phyloP scores from a whole-genome alignment of 192 early-diverging fungal species.

The Coemansia sp. region DNA sequence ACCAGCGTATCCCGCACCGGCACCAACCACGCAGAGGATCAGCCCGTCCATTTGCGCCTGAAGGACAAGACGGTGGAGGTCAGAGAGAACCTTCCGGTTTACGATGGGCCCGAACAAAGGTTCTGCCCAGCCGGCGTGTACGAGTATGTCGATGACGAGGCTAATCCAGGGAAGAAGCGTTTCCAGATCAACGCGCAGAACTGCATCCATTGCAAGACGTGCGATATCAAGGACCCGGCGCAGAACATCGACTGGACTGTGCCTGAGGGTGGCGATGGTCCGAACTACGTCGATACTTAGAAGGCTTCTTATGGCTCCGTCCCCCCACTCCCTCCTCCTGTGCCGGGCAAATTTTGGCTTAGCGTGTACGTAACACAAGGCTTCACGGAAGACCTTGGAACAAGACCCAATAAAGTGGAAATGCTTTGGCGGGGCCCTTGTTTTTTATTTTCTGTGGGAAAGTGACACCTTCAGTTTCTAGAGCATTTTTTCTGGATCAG shows the following conservation, averaged over 20 bases:
- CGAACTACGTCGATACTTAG: conserved; percentile 74
- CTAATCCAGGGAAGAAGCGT: conserved; percentile 83
- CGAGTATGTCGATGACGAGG: conserved; percentile 95
- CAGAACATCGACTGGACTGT: conserved; percentile 99
- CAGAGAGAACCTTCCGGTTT: conserved; percentile 81
- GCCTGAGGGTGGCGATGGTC: conserved; percentile 87
- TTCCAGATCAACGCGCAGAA: conserved; percentile 98
- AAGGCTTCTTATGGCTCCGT: not conserved
- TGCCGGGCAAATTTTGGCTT: no score
- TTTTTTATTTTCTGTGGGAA: no score
- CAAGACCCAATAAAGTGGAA: no score
- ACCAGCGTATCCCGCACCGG: conserved; percentile 90
- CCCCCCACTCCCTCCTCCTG: no score
- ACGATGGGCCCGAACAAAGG: conserved; percentile 90
- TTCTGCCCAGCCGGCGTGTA: conserved; percentile 99
- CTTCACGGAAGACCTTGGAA: no score
- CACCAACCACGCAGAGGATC: conserved; percentile 93
- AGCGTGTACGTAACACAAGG: no score
- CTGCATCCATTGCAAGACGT: conserved; percentile 99
- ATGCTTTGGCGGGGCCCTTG: no score
- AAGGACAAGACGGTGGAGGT: conserved; percentile 77
- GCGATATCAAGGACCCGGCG: conserved; percentile 98
- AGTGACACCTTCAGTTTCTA: no score
- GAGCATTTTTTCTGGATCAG: no score
- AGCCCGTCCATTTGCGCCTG: conserved; percentile 90